Evolutionary conservation across 108 stramenopile genomes (phyloP).

Genomic region (Nannochloropsis salina): DNA sequence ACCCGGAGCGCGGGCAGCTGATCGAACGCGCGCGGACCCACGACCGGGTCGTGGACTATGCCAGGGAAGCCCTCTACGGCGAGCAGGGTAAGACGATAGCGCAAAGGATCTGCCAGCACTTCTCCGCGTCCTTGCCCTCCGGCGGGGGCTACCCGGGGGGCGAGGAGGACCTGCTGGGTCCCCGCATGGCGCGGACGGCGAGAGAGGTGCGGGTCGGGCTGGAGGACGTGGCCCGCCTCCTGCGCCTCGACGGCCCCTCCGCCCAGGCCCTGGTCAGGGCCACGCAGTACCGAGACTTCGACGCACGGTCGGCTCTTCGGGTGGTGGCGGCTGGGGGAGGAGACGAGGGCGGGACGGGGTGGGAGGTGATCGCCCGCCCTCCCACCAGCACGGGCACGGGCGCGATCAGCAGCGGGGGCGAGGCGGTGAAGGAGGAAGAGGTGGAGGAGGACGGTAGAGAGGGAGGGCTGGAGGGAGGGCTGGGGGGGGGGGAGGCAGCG

Average conservation of each 20-base stretch:
- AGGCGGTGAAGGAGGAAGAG: not conserved
- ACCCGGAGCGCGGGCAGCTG: not conserved
- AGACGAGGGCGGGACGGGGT: not conserved
- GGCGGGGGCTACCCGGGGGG: not conserved
- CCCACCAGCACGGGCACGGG: not conserved
- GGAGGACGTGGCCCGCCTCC: not conserved
- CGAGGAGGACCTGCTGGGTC: not conserved
- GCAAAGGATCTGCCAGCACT: not conserved
- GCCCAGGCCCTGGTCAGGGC: not conserved
- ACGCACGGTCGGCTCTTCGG: not conserved
- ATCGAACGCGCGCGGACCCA: not conserved
- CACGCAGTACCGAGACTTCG: not conserved
- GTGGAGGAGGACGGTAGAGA: not conserved
- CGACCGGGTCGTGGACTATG: not conserved
- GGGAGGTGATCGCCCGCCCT: not conserved
- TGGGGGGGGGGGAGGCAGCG: not conserved
- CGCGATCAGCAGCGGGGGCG: not conserved
- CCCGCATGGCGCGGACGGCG: not conserved
- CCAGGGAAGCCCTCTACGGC: not conserved
- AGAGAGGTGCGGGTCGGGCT: not conserved
- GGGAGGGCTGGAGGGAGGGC: not conserved
- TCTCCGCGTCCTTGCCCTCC: not conserved
- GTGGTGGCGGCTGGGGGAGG: not conserved
- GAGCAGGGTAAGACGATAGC: not conserved
- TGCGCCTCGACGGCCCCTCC: not conserved